phyloP scores from a whole-genome alignment of 192 early-diverging fungal species.

The Podila horticola region DNA sequence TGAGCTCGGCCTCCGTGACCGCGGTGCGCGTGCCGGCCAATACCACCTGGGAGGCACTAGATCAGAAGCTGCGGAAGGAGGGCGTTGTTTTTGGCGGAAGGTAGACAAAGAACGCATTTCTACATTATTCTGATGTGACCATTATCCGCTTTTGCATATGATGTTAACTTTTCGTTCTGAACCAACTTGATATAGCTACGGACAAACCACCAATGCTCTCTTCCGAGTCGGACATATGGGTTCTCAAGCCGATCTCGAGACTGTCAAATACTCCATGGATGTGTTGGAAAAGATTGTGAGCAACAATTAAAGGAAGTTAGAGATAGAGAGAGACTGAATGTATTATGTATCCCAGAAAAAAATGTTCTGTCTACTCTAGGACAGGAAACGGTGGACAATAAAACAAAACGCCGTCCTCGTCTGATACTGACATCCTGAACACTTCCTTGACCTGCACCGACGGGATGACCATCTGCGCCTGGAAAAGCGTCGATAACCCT shows the following conservation, averaged over 20 bases:
- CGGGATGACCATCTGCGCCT: conserved; percentile 39
- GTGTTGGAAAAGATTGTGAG: conserved; percentile 24
- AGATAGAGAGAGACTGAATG: not conserved
- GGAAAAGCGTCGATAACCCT: conserved; percentile 15
- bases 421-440: conserved; percentile 39
- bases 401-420: conserved; percentile 7
- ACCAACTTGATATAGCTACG: conserved; percentile 24
- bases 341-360: too few relatives aligned
- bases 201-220: conserved; percentile 38
- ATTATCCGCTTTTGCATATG: not conserved
- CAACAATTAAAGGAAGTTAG: not conserved
- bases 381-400: conserved; percentile 13
- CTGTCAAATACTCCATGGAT: conserved; percentile 26
- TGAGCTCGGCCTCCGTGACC: conserved; percentile 37
- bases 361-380: not conserved
- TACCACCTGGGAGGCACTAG: conserved; percentile 42
- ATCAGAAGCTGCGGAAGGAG: conserved; percentile 39
- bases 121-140: not conserved
- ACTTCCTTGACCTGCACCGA: not conserved
- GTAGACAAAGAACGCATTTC: conserved; percentile 6
- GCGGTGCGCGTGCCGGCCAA: conserved; percentile 37
- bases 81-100: conserved; percentile 50
- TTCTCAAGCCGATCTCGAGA: conserved; percentile 31
- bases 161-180: not conserved
- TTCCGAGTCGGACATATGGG: conserved; percentile 52